Evolutionary conservation across 2,329 filamentous ascomycete genomes (phyloP).

Genomic region (Claviceps maximensis): DNA sequence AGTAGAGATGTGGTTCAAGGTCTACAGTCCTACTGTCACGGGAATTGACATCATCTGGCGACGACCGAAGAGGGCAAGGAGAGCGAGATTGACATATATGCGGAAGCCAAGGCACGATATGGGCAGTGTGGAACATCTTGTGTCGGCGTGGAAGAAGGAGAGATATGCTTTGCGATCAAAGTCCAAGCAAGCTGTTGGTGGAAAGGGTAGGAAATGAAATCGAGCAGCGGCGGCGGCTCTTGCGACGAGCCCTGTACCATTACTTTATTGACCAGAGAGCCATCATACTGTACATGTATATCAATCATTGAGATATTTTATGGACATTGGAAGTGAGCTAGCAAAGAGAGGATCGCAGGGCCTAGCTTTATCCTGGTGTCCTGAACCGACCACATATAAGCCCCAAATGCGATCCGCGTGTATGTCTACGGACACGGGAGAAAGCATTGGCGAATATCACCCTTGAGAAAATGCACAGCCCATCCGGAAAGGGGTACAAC

Average conservation of each 20-base stretch:
- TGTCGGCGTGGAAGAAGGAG: slow-evolving; percentile 39
- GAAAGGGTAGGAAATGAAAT: slow-evolving; percentile 12
- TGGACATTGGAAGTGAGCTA: not conserved
- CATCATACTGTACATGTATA: not conserved
- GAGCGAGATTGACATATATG: slow-evolving; percentile 85
- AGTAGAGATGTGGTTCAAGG: slow-evolving; percentile 96
- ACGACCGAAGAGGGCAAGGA: slow-evolving; percentile 67
- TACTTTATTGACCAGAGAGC: slow-evolving; percentile 8
- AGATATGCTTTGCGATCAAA: slow-evolving; percentile 25
- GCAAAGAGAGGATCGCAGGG: not conserved
- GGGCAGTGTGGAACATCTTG: slow-evolving; percentile 71
- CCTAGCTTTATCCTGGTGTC: not conserved
- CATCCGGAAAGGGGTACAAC: not conserved
- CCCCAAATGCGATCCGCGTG: not conserved
- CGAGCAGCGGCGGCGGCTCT: not conserved
- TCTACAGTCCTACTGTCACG: slow-evolving; percentile 79
- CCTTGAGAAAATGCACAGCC: not conserved
- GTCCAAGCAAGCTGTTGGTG: slow-evolving; percentile 16
- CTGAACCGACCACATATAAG: not conserved
- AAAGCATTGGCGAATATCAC: not conserved
- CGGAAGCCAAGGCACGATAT: slow-evolving; percentile 76
- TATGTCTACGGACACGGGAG: not conserved
- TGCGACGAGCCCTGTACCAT: slow-evolving; percentile 17
- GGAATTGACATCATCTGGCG: slow-evolving; percentile 91
- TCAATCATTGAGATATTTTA: not conserved